phyloP scores from a whole-genome alignment of 495 filamentous ascomycete genomes.

The Pseudevernia furfuracea region DNA sequence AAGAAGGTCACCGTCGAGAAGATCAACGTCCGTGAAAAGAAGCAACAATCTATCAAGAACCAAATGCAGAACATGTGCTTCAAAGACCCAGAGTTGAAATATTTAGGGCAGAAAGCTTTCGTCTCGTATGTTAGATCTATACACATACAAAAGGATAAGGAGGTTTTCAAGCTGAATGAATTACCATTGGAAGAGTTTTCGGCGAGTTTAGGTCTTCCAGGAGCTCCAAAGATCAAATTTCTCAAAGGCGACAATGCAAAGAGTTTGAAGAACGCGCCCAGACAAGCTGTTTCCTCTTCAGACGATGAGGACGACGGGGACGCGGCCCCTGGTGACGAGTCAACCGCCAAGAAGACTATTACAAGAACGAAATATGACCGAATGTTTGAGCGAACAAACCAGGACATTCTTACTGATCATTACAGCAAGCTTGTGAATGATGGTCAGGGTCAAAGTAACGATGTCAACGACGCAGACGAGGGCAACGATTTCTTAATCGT shows the following conservation, averaged over 20 bases:
- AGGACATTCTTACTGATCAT: slow-evolving; percentile 86
- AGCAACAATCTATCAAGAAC: slow-evolving; percentile 72
- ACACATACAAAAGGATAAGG: slow-evolving; percentile 85
- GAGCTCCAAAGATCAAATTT: slow-evolving; percentile 84
- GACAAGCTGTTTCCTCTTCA: slow-evolving; percentile 46
- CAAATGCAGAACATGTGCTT: slow-evolving; percentile 90
- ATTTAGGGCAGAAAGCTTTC: slow-evolving; percentile 93
- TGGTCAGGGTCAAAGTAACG: slow-evolving; percentile 39
- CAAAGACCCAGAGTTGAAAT: slow-evolving; percentile 89
- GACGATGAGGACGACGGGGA: slow-evolving; percentile 49
- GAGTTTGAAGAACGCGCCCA: slow-evolving; percentile 75
- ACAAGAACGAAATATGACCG: slow-evolving; percentile 90
- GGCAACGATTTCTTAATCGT: slow-evolving; percentile 80
- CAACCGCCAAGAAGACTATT: slow-evolving; percentile 43
- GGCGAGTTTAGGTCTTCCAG: slow-evolving; percentile 76
- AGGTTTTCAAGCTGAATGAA: slow-evolving; percentile 73
- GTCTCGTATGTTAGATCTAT: slow-evolving; percentile 77
- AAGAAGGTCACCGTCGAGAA: slow-evolving; percentile 81
- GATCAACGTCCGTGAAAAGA: slow-evolving; percentile 80
- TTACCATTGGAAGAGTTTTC: slow-evolving; percentile 81
- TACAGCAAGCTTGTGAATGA: slow-evolving; percentile 78
- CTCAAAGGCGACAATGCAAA: slow-evolving; percentile 82
- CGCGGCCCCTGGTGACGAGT: slow-evolving; percentile 31
- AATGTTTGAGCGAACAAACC: slow-evolving; percentile 93
- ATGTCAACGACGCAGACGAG: slow-evolving; percentile 43